These are phyloP conservation scores for Periconia digitata DNA, from an alignment of 2,329 filamentous ascomycete genomes.

Conservation along the genomic window DNA sequence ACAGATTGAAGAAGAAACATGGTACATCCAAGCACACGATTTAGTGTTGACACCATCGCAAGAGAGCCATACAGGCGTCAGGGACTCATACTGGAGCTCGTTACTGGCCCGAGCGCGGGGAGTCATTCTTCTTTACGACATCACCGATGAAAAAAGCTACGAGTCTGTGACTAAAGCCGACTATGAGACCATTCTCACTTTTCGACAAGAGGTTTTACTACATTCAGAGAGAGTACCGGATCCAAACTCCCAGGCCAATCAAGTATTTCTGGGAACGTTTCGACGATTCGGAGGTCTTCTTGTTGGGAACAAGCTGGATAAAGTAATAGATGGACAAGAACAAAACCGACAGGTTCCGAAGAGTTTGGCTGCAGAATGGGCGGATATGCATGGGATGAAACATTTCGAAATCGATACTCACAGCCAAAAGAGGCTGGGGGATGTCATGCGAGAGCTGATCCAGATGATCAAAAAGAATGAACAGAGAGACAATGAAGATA, in stretches of 20 bases:
- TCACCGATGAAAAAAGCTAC: conserved; percentile 24
- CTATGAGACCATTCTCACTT: conserved; percentile 1
- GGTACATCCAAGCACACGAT: conserved; percentile 19
- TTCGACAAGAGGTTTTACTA: neutral
- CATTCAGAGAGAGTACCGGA: neutral
- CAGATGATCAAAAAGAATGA: conserved; percentile 12
- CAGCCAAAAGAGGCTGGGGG: conserved; percentile 10
- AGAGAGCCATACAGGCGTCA: conserved; percentile 5
- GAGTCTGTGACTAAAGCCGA: conserved; percentile 19
- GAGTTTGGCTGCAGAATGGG: conserved; percentile 25
- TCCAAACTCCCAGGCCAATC: neutral
- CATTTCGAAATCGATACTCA: conserved; percentile 22
- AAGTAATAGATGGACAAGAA: neutral
- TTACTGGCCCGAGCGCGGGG: conserved; percentile 18
- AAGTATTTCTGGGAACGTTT: conserved; percentile 6
- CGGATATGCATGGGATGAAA: conserved; percentile 21
- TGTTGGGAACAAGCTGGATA: conserved; percentile 22
- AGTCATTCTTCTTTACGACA: conserved; percentile 32
- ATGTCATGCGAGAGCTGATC: conserved; percentile 18
- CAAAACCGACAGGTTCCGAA: conserved; percentile 15
- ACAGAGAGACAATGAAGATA: conserved; percentile 11
- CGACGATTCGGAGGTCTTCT: conserved; percentile 28
- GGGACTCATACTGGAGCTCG: conserved; percentile 7
- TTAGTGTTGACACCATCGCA: conserved; percentile 19
- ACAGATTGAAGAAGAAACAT: conserved; percentile 8